phyloP scores from a whole-genome alignment of 176 grass and related monocot genomes.

The Ananas comosus region DNA sequence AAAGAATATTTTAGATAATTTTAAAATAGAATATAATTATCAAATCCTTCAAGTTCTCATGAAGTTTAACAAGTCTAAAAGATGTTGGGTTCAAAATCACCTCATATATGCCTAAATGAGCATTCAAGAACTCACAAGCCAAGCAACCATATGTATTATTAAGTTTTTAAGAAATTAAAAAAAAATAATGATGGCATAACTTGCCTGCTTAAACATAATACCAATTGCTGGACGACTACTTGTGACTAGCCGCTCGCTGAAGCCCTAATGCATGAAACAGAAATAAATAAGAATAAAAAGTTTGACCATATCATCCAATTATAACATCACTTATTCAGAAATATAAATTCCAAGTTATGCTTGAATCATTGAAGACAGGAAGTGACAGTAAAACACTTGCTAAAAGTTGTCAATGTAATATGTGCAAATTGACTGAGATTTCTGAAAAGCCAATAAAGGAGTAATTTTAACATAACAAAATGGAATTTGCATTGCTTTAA shows the following conservation, averaged over 20 bases:
- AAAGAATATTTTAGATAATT: slow-evolving; percentile 3
- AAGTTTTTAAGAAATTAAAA: not conserved
- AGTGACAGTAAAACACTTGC: not conserved
- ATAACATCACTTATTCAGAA: too few species aligned
- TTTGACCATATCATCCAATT: not conserved
- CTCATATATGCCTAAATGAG: too few species aligned
- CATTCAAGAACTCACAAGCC: too few species aligned
- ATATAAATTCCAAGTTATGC: too few species aligned
- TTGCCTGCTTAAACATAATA: slow-evolving; percentile 84
- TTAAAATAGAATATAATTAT: not conserved
- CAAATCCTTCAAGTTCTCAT: not conserved
- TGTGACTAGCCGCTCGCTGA: slow-evolving; percentile 83
- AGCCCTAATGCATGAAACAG: slow-evolving; percentile 47
- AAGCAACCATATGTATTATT: too few species aligned
- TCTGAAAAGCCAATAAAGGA: not conserved
- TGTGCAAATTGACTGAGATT: too few species aligned
- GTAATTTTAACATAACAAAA: slow-evolving; percentile 7
- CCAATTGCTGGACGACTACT: slow-evolving; percentile 66
- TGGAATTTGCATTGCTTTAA: not conserved
- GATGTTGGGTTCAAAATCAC: not conserved
- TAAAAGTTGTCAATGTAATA: slow-evolving; percentile 7
- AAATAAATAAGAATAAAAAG: not conserved
- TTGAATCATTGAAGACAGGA: not conserved
- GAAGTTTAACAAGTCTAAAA: not conserved
- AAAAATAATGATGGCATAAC: slow-evolving; percentile 3